phyloP scores from a whole-genome alignment of 177 flowering plant species.

The Vitis hybrid region DNA sequence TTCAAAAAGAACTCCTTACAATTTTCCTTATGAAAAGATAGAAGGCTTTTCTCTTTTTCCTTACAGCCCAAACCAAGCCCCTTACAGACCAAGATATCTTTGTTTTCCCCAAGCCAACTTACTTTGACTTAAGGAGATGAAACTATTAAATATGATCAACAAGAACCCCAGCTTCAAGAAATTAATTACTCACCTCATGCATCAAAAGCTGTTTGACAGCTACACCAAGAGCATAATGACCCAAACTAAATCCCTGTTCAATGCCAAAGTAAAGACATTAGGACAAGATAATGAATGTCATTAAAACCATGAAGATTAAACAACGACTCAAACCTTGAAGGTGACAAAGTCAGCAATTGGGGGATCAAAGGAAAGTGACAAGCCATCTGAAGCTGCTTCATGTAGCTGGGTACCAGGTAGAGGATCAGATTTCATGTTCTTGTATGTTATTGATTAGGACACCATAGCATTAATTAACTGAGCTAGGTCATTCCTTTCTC shows the following conservation, averaged over 20 bases:
- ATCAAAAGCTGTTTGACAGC: constrained; percentile 79
- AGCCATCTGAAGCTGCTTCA: constrained; percentile 48
- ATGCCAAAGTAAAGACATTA: constrained; percentile 9
- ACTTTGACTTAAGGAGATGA: not conserved
- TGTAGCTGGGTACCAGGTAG: constrained; percentile 29
- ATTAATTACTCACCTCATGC: constrained; percentile 71
- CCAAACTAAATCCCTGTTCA: constrained; percentile 56
- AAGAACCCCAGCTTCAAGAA: not conserved
- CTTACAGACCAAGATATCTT: too few species aligned
- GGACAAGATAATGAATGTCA: not conserved
- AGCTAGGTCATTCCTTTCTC: constrained; percentile 59
- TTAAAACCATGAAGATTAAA: constrained; percentile 3
- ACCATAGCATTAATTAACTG: constrained; percentile 79
- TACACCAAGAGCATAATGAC: constrained; percentile 54
- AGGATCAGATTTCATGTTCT: constrained; percentile 50
- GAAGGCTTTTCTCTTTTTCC: too few species aligned
- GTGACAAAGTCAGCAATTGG: constrained; percentile 61
- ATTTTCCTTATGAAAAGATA: too few species aligned
- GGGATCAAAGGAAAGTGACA: constrained; percentile 69
- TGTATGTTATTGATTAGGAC: constrained; percentile 75
- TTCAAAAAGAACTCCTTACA: too few species aligned
- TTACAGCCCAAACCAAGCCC: too few species aligned
- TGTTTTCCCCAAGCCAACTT: not conserved
- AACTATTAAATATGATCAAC: not conserved
- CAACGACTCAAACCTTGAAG: constrained; percentile 59